phyloP scores from a whole-genome alignment of 2,329 filamentous ascomycete species.

The Xylariaceae sp. region DNA sequence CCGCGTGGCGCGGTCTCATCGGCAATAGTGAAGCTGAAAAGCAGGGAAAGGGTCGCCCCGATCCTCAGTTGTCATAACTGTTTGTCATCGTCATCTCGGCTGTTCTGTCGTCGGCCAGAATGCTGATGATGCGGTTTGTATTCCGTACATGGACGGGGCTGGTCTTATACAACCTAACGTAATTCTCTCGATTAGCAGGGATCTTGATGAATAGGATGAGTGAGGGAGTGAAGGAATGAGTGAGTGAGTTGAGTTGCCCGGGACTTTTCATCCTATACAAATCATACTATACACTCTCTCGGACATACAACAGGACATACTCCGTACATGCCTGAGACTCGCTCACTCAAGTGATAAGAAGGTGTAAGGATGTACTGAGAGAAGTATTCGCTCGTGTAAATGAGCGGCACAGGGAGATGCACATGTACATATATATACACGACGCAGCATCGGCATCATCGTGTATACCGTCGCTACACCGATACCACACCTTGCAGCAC shows the following conservation, averaged over 20 bases:
- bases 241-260: no score
- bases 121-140: neutral
- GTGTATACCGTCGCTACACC: neutral
- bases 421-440: neutral
- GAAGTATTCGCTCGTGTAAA: neutral
- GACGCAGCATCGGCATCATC: no score
- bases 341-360: neutral
- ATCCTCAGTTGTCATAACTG: neutral
- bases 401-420: neutral
- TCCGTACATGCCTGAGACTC: neutral
- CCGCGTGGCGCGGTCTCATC: neutral
- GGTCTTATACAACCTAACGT: neutral
- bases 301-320: neutral
- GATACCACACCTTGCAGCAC: neutral
- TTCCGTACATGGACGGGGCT: neutral
- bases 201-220: neutral
- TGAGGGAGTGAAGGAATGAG: no score
- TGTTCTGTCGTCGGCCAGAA: neutral
- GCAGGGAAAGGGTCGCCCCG: neutral
- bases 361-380: no score
- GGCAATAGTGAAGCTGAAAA: slow-evolving; percentile 12
- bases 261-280: no score
- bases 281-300: no score
- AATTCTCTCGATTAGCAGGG: neutral
- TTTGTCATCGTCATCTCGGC: neutral